Conservation (phyloP, 2,329 filamentous ascomycete species). For the Pleoardoris graminearum region DNA sequence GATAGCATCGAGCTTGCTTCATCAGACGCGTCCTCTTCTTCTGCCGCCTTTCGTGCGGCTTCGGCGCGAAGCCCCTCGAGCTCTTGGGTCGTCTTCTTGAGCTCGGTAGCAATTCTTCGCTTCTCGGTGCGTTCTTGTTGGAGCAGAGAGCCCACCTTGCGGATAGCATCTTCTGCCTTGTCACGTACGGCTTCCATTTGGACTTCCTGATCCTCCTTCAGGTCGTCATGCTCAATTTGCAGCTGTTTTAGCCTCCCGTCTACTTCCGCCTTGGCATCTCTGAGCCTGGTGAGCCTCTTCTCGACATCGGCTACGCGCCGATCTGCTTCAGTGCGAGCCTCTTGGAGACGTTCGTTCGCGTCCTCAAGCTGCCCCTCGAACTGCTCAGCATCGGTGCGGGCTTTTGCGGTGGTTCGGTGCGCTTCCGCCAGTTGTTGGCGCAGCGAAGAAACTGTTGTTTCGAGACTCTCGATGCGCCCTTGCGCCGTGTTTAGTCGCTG, state of each 20-base stretch:
- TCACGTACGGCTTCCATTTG: constrained; percentile 35
- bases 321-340: constrained; percentile 31
- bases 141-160: constrained; percentile 37
- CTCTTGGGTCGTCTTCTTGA: constrained; percentile 28
- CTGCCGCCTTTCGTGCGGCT: constrained; percentile 13
- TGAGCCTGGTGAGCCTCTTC: constrained; percentile 33
- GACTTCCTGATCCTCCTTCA: constrained; percentile 32
- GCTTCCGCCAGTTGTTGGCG: constrained; percentile 40
- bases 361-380: constrained; percentile 32
- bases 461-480: constrained; percentile 36
- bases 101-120: constrained; percentile 29
- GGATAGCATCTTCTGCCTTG: constrained; percentile 42
- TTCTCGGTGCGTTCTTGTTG: constrained; percentile 41
- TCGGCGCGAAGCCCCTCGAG: constrained; percentile 25
- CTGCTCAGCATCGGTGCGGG: constrained; percentile 30
- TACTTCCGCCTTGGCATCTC: constrained; percentile 30
- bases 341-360: constrained; percentile 29
- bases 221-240: constrained; percentile 30
- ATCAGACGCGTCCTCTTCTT: constrained; percentile 16
- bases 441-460: constrained; percentile 29
- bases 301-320: constrained; percentile 35
- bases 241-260: constrained; percentile 33
- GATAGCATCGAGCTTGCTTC: constrained; percentile 17
- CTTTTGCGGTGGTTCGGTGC: constrained; percentile 30
- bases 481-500: constrained; percentile 30